Percentiles rank a stretch among this genome's conserved stretches.
Conservation (phyloP, 495 filamentous ascomycete genomes). For the Penicillium goetzii region DNA sequence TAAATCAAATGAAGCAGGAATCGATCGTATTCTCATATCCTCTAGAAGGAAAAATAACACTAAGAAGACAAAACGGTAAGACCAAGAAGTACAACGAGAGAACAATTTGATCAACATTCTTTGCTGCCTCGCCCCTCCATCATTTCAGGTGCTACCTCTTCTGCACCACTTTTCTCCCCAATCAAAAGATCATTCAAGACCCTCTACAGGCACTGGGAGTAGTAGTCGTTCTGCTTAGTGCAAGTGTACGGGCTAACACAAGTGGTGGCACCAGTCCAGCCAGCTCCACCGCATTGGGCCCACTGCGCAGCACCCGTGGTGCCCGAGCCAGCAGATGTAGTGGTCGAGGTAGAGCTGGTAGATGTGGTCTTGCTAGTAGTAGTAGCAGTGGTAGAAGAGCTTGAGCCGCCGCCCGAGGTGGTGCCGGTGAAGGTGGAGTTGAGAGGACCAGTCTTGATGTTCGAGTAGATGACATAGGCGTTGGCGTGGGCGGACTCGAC, state of each 20-base stretch:
- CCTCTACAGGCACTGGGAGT: slow-evolving; percentile 50
- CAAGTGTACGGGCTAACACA: slow-evolving; percentile 49
- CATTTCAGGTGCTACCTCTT: not conserved
- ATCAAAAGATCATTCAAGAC: not conserved
- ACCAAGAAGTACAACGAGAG: slow-evolving; percentile 1
- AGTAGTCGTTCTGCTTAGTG: slow-evolving; percentile 43
- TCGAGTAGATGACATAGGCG: slow-evolving; percentile 66
- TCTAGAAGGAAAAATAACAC: not conserved
- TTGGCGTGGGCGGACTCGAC: slow-evolving; percentile 59
- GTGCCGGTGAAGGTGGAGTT: slow-evolving; percentile 58
- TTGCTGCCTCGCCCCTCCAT: not conserved
- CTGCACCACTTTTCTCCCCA: not conserved
- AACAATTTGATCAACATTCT: not conserved
- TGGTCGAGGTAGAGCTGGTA: slow-evolving; percentile 24
- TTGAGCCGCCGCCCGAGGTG: slow-evolving; percentile 15
- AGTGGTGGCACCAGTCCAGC: slow-evolving; percentile 52
- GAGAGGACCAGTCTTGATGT: slow-evolving; percentile 71
- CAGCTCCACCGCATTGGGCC: slow-evolving; percentile 54
- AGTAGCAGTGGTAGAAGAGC: slow-evolving; percentile 21
- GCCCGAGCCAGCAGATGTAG: slow-evolving; percentile 33
- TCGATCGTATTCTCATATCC: not conserved
- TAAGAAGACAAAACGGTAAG: not conserved
- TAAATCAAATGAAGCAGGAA: not conserved
- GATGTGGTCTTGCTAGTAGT: slow-evolving; percentile 21
- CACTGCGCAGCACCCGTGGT: slow-evolving; percentile 39